Evolutionary conservation across 75 land plant genomes (phyloP).

Genomic region (Gnetum montanum): DNA sequence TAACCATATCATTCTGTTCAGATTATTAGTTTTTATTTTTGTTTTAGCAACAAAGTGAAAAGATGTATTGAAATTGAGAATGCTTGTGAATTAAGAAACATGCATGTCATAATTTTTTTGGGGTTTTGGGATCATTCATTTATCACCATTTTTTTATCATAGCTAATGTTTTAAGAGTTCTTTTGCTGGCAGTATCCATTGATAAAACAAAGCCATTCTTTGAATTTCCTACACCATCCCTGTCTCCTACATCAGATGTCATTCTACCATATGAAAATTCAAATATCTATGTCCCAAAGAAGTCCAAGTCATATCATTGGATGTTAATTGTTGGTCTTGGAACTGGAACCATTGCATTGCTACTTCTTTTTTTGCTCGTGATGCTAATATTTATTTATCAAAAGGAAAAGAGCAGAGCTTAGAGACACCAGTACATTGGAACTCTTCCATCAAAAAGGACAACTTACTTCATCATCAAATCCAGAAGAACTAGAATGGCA

Average conservation of each 20-base stretch:
- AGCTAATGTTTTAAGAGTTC: no score
- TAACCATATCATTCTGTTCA: no score
- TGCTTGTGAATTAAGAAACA: no score
- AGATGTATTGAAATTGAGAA: no score
- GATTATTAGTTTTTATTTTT: no score
- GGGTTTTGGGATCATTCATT: no score
- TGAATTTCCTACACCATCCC: neutral
- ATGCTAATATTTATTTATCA: neutral
- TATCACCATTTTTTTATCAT: no score
- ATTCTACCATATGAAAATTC: neutral
- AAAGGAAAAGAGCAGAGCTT: neutral
- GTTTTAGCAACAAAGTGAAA: no score
- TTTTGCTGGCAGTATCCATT: neutral
- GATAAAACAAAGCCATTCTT: constrained; percentile 3
- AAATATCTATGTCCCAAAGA: neutral
- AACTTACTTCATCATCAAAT: no score
- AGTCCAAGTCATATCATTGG: neutral
- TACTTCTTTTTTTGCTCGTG: neutral
- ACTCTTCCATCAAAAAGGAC: no score
- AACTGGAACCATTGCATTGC: neutral
- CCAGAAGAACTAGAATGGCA: no score
- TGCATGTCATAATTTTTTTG: no score
- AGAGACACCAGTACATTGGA: neutral
- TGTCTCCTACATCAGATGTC: neutral
- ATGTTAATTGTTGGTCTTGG: constrained; percentile 1